Percentiles rank a stretch among this genome's conserved stretches.
Evolutionary conservation across 257 asterid species (phyloP).

Genomic region (Striga asiatica): DNA sequence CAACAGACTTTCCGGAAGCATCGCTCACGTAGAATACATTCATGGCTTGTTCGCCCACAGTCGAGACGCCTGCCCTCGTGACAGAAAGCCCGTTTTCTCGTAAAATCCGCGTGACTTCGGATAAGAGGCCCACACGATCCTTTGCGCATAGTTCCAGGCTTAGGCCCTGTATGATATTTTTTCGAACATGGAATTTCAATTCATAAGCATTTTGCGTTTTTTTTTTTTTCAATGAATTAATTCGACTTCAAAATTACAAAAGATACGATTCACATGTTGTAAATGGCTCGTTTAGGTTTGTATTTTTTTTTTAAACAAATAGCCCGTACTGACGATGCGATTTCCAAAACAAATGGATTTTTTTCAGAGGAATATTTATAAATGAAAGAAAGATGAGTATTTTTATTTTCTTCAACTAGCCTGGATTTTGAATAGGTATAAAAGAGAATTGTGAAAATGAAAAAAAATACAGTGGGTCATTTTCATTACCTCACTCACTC

Average conservation of each 20-base stretch:
- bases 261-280: too few relatives aligned
- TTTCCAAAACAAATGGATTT: neutral
- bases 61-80: conserved; percentile 81
- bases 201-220: too few relatives aligned
- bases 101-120: conserved; percentile 80
- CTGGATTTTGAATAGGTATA: too few relatives aligned
- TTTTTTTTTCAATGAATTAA: too few relatives aligned
- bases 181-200: neutral
- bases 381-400: neutral
- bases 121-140: conserved; percentile 89
- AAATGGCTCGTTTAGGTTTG: neutral
- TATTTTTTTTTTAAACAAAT: too few relatives aligned
- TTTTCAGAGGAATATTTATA: neutral
- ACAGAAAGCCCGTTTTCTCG: conserved; percentile 84
- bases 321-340: neutral
- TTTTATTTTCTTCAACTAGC: neutral
- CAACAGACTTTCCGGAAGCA: conserved; percentile 77
- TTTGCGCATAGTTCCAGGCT: conserved; percentile 85
- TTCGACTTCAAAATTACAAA: neutral
- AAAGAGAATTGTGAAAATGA: too few relatives aligned
- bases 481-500: conserved; percentile 72
- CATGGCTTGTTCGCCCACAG: conserved; percentile 75
- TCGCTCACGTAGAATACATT: conserved; percentile 77
- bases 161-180: conserved; percentile 46
- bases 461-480: neutral